phyloP scores from a whole-genome alignment of 495 filamentous ascomycete species.

The Collariella sp. region DNA sequence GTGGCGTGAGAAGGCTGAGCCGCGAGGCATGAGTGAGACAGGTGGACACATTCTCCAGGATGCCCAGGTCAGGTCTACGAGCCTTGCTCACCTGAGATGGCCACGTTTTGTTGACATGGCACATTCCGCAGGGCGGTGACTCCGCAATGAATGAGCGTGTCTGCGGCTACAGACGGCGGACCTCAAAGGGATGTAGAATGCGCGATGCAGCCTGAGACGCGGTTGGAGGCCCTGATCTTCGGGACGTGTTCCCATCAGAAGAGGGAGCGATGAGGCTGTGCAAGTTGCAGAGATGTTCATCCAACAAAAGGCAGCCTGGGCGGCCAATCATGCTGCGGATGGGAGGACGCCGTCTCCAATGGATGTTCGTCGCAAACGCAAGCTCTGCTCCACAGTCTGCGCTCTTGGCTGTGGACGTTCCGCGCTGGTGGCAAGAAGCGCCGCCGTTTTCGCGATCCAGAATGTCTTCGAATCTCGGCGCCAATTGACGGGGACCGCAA shows the following conservation, averaged over 20 bases:
- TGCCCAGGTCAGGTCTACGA: background rate
- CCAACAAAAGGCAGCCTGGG: background rate
- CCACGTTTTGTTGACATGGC: background rate
- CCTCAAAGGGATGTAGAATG: background rate
- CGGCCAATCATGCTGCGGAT: background rate
- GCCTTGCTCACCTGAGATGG: conserved; percentile 2
- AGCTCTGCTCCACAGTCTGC: background rate
- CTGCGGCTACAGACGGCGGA: background rate
- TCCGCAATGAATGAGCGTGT: background rate
- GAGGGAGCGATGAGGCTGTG: background rate
- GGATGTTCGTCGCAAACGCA: background rate
- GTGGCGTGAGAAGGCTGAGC: conserved; percentile 10
- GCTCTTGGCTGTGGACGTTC: background rate
- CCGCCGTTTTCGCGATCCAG: background rate
- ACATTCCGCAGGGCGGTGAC: conserved; percentile 6
- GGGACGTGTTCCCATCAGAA: background rate
- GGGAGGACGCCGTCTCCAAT: background rate
- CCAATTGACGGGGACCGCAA: background rate
- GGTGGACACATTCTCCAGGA: background rate
- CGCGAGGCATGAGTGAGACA: background rate
- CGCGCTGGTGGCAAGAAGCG: background rate
- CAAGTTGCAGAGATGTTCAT: background rate
- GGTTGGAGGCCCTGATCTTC: conserved; percentile 1
- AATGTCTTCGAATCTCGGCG: background rate
- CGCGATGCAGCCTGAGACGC: conserved; percentile 1